phyloP scores from a whole-genome alignment of 176 grass and related monocot genomes.

The Aegilops sharonensis region DNA sequence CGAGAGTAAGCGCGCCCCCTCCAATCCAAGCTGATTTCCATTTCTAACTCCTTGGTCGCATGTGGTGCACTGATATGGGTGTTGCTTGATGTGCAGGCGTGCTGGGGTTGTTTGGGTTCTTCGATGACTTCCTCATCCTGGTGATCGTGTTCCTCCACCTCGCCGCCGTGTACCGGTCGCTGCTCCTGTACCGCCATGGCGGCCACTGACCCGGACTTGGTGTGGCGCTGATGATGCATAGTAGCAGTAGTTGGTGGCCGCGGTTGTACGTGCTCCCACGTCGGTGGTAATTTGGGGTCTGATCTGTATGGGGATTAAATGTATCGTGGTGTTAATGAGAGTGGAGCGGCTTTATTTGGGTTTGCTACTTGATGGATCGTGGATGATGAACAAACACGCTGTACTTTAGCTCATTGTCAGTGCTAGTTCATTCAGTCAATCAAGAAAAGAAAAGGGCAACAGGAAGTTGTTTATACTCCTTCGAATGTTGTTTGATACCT shows the following conservation, averaged over 20 bases:
- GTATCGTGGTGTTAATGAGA: not conserved
- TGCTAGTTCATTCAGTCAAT: not conserved
- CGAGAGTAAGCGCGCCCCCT: constrained; percentile 45
- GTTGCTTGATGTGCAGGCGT: constrained; percentile 39
- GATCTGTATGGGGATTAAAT: not conserved
- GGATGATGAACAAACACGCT: not conserved
- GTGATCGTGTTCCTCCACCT: constrained; percentile 88
- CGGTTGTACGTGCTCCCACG: not conserved
- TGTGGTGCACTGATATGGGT: too few species aligned
- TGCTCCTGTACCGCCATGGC: constrained; percentile 90
- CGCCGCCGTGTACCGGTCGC: constrained; percentile 70
- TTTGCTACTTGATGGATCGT: not conserved
- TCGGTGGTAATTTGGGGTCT: not conserved
- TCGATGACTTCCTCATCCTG: constrained; percentile 76
- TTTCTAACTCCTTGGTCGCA: too few species aligned
- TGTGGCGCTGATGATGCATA: too few species aligned
- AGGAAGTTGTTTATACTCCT: not conserved
- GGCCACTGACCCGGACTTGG: not conserved
- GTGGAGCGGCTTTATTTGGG: not conserved
- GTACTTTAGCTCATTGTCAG: not conserved
- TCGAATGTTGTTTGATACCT: not conserved
- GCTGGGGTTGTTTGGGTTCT: constrained; percentile 66
- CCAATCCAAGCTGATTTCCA: too few species aligned
- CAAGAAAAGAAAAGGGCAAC: not conserved
- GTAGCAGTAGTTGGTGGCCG: not conserved